Evolutionary conservation across 192 early-diverging fungal species (phyloP), one percentile per base, ranked within the genome.

Genomic region (Kickxella alabastrina): DNA sequence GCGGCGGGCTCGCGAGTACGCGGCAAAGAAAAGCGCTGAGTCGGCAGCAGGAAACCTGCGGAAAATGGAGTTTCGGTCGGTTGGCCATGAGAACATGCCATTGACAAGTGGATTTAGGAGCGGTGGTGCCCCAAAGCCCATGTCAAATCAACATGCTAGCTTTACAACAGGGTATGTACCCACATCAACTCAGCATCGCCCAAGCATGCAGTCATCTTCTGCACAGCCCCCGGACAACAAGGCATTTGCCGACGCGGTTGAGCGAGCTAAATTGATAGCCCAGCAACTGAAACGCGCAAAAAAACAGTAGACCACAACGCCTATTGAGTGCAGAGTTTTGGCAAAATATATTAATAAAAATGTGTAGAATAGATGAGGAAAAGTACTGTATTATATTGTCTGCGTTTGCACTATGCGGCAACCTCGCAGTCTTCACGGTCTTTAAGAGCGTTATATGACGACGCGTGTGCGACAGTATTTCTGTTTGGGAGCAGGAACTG

Each of bases 231-330:
- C 39, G 27, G 26, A 57, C 40, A 40, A 32, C 19, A 61, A 45
- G 36, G 34, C 59, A 7, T 63, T 75, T 35, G 56, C 54, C 10
- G 64, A 75, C 17, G 71, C 71, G 22, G 31, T 75, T 32, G 55
- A 62, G 13, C 63, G 71, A 2, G 71, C 71, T 37, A 66, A 52
- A 38, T 54, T 58, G 17, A 74, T 74, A 38, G 71, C 71, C 0
- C 71, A 74, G 52, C 71, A 67, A 18, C 27, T 74, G 27, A 34
- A 54, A 5, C 48, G 54, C 3, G 5, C 58, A 2, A 65, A 51
- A 36, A 48, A 47, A 7, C 39, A 42, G 17, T 28, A 35, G 21
- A 24, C 15, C 28, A 6, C 28, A 2, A 28, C 15, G 2, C 21
- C 32, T 32, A 2, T 47, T n/a, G n/a, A n/a, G n/a, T n/a, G n/a